Evolutionary conservation across 345 rosid species (phyloP).

Genomic region (Corymbia maculata): DNA sequence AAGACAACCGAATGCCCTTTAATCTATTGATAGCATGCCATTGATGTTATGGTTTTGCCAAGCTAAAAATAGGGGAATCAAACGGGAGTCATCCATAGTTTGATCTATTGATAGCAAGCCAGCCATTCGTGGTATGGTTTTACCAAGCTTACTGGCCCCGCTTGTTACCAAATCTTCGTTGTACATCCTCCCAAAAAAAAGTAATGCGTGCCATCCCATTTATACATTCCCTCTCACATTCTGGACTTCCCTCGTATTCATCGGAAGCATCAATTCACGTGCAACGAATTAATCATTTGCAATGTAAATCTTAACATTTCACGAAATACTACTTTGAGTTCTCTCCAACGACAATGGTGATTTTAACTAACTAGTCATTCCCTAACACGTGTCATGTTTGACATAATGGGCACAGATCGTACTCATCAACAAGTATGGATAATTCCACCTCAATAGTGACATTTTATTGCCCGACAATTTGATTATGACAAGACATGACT

Average conservation of each 20-base stretch:
- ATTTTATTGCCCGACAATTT: not conserved
- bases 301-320: not conserved
- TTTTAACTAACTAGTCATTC: no score
- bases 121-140: not conserved
- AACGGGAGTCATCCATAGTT: not conserved
- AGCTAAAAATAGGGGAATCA: no score
- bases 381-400: not conserved
- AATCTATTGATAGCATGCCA: not conserved
- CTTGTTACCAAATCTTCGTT: not conserved
- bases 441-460: not conserved
- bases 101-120: not conserved
- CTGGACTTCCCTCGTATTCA: not conserved
- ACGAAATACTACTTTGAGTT: not conserved
- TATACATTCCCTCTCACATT: not conserved
- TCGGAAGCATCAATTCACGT: not conserved
- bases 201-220: not conserved
- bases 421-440: not conserved
- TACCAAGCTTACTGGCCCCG: not conserved
- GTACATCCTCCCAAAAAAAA: not conserved
- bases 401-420: fast-evolving
- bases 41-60: not conserved
- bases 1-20: not conserved
- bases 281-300: not conserved
- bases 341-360: not conserved
- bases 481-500: not conserved